phyloP scores from a whole-genome alignment of 2,329 filamentous ascomycete species.

The Raffaelea ambrosiae region DNA sequence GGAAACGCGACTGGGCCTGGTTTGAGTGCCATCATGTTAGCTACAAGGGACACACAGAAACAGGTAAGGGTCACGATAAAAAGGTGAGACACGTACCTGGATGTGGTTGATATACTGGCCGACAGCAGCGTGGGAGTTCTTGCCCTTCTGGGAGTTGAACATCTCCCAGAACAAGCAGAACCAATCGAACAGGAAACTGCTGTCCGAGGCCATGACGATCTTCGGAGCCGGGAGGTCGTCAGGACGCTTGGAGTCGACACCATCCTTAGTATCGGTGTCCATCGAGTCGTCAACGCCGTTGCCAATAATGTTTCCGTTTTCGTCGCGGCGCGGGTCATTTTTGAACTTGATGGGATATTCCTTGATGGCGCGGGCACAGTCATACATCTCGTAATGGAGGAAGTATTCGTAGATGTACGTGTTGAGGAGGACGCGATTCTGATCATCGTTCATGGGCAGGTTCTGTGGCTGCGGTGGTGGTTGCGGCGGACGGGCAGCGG shows the following conservation, averaged over 20 bases:
- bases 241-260: constrained; percentile 63
- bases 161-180: constrained; percentile 98
- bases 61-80: not conserved
- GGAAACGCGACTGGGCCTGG: constrained; percentile 59
- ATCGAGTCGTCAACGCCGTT: constrained; percentile 68
- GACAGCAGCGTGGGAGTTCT: constrained; percentile 54
- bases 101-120: constrained; percentile 73
- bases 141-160: constrained; percentile 71
- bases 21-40: not conserved
- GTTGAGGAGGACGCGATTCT: constrained; percentile 56
- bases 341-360: constrained; percentile 58
- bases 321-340: constrained; percentile 59
- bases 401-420: constrained; percentile 93
- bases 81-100: constrained; percentile 57
- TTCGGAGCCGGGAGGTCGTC: constrained; percentile 72
- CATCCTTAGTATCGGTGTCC: constrained; percentile 77
- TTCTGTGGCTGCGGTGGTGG: constrained; percentile 16
- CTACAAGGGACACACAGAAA: not conserved
- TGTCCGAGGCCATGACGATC: constrained; percentile 57
- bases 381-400: constrained; percentile 73
- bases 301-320: constrained; percentile 56
- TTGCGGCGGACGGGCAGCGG: not conserved
- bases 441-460: constrained; percentile 31
- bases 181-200: constrained; percentile 93
- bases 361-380: constrained; percentile 70